Percentiles rank a stretch among this genome's conserved stretches.
Evolutionary conservation across 108 stramenopile genomes (phyloP).

Genomic region (Cylindrotheca fusiformis): DNA sequence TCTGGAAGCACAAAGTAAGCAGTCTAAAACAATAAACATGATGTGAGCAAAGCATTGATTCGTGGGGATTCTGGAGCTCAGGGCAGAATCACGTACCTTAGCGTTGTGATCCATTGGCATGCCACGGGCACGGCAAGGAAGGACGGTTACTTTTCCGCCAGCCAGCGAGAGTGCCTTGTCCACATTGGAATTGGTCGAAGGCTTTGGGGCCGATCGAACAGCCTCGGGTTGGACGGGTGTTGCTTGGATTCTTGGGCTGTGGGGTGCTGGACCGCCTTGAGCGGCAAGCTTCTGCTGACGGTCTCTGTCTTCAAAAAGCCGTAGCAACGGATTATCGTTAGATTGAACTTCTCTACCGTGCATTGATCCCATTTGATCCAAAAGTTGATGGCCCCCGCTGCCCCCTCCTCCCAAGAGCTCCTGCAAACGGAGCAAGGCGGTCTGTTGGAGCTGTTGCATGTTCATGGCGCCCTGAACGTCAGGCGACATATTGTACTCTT

Average conservation of each 20-base stretch:
- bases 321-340: constrained; percentile 4
- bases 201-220: too few relatives aligned
- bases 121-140: constrained; percentile 76
- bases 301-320: constrained; percentile 10
- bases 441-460: constrained; percentile 16
- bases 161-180: neutral
- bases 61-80: neutral
- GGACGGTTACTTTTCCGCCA: constrained; percentile 12
- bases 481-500: constrained; percentile 8
- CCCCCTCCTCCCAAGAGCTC: neutral
- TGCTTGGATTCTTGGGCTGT: too few relatives aligned
- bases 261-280: neutral
- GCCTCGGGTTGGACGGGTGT: neutral
- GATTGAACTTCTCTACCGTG: too few relatives aligned
- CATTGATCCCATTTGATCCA: neutral
- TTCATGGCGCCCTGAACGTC: constrained; percentile 3
- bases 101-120: constrained; percentile 81
- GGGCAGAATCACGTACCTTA: constrained; percentile 25
- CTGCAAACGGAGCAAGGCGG: constrained; percentile 15
- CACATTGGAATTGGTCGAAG: neutral
- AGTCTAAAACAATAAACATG: constrained; percentile 40
- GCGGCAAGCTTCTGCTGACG: constrained; percentile 9
- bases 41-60: neutral
- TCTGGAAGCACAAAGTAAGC: constrained; percentile 78
- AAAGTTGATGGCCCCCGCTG: neutral